A percentile compares a stretch with the other conserved stretches of the same genome.
Conservation (phyloP, 2,329 filamentous ascomycete species). For the Colletotrichum theobromicola region DNA sequence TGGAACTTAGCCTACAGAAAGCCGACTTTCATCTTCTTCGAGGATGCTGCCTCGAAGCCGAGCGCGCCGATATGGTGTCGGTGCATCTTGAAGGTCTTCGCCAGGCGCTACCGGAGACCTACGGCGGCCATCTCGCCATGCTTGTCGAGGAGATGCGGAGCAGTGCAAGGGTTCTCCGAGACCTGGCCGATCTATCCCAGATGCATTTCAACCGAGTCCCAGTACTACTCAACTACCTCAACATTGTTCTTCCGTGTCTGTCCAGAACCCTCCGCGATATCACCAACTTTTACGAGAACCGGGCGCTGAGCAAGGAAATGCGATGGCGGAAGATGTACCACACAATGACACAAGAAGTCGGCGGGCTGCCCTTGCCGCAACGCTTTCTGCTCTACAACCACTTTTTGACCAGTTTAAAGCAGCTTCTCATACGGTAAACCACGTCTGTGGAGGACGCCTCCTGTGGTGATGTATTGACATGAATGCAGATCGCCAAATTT, state of each 20-base stretch:
- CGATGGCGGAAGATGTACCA: slow-evolving; percentile 67
- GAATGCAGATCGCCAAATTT: slow-evolving; percentile 53
- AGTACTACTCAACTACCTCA: slow-evolving; percentile 59
- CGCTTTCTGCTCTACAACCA: slow-evolving; percentile 63
- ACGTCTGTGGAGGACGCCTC: not conserved
- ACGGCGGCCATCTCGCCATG: slow-evolving; percentile 51
- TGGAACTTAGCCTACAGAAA: slow-evolving; percentile 24
- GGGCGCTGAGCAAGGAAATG: slow-evolving; percentile 47
- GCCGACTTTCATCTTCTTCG: slow-evolving; percentile 47
- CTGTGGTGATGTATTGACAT: not conserved
- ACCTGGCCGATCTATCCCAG: slow-evolving; percentile 60
- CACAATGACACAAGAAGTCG: slow-evolving; percentile 57
- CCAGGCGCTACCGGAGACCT: slow-evolving; percentile 44
- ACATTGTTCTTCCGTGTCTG: slow-evolving; percentile 61
- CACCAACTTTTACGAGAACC: slow-evolving; percentile 54
- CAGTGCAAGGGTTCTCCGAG: slow-evolving; percentile 52
- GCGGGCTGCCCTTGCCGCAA: slow-evolving; percentile 54
- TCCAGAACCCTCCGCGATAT: slow-evolving; percentile 60
- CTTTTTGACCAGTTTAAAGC: slow-evolving; percentile 54
- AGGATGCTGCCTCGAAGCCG: slow-evolving; percentile 61
- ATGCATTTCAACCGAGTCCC: slow-evolving; percentile 55
- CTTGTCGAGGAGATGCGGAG: slow-evolving; percentile 53
- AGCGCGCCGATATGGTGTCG: slow-evolving; percentile 54
- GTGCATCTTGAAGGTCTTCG: slow-evolving; percentile 55
- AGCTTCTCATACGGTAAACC: slow-evolving; percentile 55